Conservation (phyloP, 176 grass and related monocot genomes). For the Rhipidocladum racemiflorum region DNA sequence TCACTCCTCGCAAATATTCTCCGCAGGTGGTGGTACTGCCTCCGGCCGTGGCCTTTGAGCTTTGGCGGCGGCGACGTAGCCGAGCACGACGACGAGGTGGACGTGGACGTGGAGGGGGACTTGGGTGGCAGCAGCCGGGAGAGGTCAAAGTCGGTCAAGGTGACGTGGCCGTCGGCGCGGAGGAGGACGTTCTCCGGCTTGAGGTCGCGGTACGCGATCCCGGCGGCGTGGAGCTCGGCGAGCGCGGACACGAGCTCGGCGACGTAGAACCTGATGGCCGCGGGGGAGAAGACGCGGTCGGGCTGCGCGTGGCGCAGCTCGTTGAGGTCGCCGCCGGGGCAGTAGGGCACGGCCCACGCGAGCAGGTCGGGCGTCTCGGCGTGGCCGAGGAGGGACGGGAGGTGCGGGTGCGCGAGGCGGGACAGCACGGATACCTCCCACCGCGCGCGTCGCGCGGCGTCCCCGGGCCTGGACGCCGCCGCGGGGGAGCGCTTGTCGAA, state of each 20-base stretch:
- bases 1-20: constrained; percentile 30
- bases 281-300: constrained; percentile 74
- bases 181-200: constrained; percentile 96
- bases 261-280: constrained; percentile 83
- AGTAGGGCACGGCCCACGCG: constrained; percentile 85
- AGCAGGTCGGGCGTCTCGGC: constrained; percentile 76
- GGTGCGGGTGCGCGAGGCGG: constrained; percentile 67
- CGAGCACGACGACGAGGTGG: constrained; percentile 30
- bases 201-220: constrained; percentile 89
- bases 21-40: constrained; percentile 37
- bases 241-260: constrained; percentile 76
- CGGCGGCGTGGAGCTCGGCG: constrained; percentile 67
- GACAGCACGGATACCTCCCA: constrained; percentile 85
- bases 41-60: not conserved
- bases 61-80: constrained; percentile 35
- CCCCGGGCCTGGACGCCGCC: constrained; percentile 28
- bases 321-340: constrained; percentile 90
- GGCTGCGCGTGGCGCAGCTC: constrained; percentile 65
- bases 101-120: constrained; percentile 21
- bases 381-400: constrained; percentile 64
- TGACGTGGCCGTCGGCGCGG: constrained; percentile 73
- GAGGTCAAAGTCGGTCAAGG: constrained; percentile 88
- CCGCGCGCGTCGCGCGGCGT: constrained; percentile 68
- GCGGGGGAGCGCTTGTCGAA: constrained; percentile 59
- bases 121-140: constrained; percentile 53